Evolutionary conservation across 805 yeast species (phyloP), one percentile per base, ranked within the genome.

Genomic region (Starmerella geochares): DNA sequence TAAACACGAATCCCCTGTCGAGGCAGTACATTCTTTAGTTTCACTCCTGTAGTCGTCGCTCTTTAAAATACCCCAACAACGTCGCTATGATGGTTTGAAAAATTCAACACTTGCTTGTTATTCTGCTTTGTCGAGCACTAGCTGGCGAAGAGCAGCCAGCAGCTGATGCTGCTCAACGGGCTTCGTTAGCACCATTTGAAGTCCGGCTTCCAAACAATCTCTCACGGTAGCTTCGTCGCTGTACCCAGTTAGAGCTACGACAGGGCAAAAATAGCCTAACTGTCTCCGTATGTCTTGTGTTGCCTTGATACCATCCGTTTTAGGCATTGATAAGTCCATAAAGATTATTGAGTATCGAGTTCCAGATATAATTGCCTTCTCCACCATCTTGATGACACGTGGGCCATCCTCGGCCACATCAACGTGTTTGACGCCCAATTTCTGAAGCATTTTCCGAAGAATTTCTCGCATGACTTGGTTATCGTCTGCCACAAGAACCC

Each of bases 381-480:
- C 73, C 2, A 87, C 81, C 40, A 72, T 68, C n/a, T 78, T 78
- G 38, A 87, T 78, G 0, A 95, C 96, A 54, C 86, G 92, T 25
- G 77, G 79, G 16, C 97, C 97, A 65, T 90, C 94, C 54, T 82
- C 77, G 1, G 95, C 96, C 62, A 86, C 67, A 2, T 80, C 80
- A 31, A 92, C 72, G 53, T 80, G 75, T 1, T 65, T 66, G 52
- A 83, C 74, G 0, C 95, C 95, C 65, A 87, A 94, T 17, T 86
- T 68, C 45, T 73, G 74, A 51, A 90, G 70, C 95, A 90, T 86
- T 50, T 95, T 68, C 56, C 74, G 77, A 57, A 87, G 82, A 21
- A 90, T 95, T 65, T 86, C 92, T 64, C 88, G 96, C 62, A 90
- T 87, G n/a, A 90, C 94, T 55, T 74, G 69, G 60, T 90, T 90